A percentile compares a stretch with the other conserved stretches of the same genome.
Evolutionary conservation across 768 basidiomycete genomes (phyloP).

Genomic region (Lactarius sp.): DNA sequence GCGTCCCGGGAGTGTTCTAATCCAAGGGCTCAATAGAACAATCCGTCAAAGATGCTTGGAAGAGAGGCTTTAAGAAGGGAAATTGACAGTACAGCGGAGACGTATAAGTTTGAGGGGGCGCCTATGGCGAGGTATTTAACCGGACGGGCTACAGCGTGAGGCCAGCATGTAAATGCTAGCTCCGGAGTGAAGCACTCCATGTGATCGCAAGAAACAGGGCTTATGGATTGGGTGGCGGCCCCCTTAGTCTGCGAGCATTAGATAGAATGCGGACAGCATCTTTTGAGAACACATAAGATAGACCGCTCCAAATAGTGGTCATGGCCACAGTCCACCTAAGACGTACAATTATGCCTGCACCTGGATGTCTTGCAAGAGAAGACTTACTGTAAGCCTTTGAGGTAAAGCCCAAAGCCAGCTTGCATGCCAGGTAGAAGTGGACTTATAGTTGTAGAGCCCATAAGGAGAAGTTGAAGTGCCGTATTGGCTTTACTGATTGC

Average conservation of each 20-base stretch:
- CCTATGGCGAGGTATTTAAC: background rate
- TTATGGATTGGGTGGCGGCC: slow-evolving; percentile 4
- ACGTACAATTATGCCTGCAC: background rate
- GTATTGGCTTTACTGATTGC: slow-evolving; percentile 97
- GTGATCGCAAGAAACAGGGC: background rate
- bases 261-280: slow-evolving; percentile 58
- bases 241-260: slow-evolving; percentile 9
- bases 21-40: too few relatives aligned
- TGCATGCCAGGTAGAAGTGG: slow-evolving; percentile 69
- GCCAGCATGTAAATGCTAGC: background rate
- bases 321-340: slow-evolving; percentile 78
- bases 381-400: slow-evolving; percentile 53
- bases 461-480: slow-evolving; percentile 81
- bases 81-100: background rate
- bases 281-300: slow-evolving; percentile 74
- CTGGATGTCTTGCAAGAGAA: background rate
- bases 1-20: too few relatives aligned
- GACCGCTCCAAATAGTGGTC: slow-evolving; percentile 90
- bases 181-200: background rate
- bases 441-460: slow-evolving; percentile 83
- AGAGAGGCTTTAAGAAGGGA: background rate
- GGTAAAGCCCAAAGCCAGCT: slow-evolving; percentile 51
- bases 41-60: background rate
- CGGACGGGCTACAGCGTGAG: background rate
- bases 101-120: background rate